Evolutionary conservation across 2,329 filamentous ascomycete genomes (phyloP), one percentile per base, ranked within the genome.

Genomic region (Colletotrichum salicis): DNA sequence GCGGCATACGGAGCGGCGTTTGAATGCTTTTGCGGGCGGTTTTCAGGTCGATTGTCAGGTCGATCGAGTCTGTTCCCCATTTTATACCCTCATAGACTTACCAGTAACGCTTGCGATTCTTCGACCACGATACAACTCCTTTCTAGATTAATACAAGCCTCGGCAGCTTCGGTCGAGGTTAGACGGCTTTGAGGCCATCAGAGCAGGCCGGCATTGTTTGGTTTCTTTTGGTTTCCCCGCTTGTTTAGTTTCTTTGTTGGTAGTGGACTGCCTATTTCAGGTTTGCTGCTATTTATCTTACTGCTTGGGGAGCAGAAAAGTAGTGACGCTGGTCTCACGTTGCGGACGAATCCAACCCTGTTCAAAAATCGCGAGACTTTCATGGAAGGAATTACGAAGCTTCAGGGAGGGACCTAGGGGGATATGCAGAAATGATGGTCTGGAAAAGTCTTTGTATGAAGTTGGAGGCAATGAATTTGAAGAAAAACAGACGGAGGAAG

Each of bases 61-160:
- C 70, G 66, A 60, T 48, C 29, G 60, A 64, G 65, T 51, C 66
- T 72, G 66, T 56, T 62, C 62, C 65, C 52, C 60, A 59, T 68
- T 37, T 74, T 74, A 74, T 74, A 74, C 73, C 73, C 72, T 73
- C 57, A 73, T 72, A 74, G 71, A 73, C 69, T 73, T 71, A 61
- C 67, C 48, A 64, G 67, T 58, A 54, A 71, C 67, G 67, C 70
- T 72, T 71, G 67, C 61, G 58, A 72, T 68, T 51, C 29, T 51
- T 56, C 64, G 59, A 41, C 58, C 59, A 45, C 58, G 59, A 62
- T 55, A 62, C 57, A 73, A 35, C 58, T 41, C 41, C 56, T 29
- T 59, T 66, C 63, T 63, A 67, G 64, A 67, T 56, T 67, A 67
- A 73, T 64, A 64, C 64, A 29, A 45, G 48, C 59, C 60, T 64